Evolutionary conservation across 768 basidiomycete genomes (phyloP), one percentile per base, ranked within the genome.

Genomic region (Russula dissimulans): DNA sequence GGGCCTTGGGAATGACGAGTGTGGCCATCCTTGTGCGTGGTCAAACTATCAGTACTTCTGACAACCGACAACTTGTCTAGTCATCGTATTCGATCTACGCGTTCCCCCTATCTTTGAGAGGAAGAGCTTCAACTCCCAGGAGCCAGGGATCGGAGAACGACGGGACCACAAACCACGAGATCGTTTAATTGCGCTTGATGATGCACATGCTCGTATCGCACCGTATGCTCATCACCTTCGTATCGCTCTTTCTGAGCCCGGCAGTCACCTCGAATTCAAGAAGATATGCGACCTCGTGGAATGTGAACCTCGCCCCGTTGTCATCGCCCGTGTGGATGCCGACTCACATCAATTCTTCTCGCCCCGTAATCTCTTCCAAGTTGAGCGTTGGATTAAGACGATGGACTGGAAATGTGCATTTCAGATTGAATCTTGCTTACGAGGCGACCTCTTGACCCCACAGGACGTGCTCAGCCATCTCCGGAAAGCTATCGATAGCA

Each of bases 211-310:
- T 34, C 66, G 71, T 3, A 77, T 91, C 42, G 81, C 87, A 0
- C 82, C 86, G 12, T 91, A 85, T 65, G 85, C 86, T 2, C 80
- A 84, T 55, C 85, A 90, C 48, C 70, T 91, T n/a, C 84, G 86
- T 43, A 67, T 91, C 44, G 67, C 84, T 6, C 75, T 90, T 3
- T 34, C 34, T 49, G 32, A 49, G 10, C 48, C 17, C 32, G 32
- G 0, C 10, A 17, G 32, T n/a, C 71, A 85, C 3, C 65, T 72
- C 15, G 73, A 73, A 39, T 90, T 91, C 66, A 67, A 72, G 12
- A n/a, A 71, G 4, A 79, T 84, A 69, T 89, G 87, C 69, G 62
- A 68, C 9, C 74, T 71, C 6, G 83, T 84, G 2, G 79, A 75
- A 78, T 54, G 71, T 68, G 46, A 69, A 67, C 64, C 64, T 18